Base-by-base conservation (phyloP, 2,329 filamentous ascomycete genomes). In the Claviceps lovelessii region DNA sequence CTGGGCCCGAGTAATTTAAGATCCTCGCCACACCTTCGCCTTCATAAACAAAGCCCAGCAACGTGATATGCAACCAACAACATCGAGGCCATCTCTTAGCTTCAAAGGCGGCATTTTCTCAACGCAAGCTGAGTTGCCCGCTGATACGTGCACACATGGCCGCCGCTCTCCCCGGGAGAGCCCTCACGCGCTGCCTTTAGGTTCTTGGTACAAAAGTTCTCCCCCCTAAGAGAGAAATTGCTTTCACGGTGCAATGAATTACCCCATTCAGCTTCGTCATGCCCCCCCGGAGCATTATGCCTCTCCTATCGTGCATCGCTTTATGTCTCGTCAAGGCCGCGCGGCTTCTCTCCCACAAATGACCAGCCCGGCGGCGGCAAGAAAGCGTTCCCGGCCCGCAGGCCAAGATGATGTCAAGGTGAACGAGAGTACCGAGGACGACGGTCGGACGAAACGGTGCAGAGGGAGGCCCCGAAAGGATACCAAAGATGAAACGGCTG, bases 381-480 rank as follows among this genome's bases (percentile, higher is more conserved):
- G 35, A 35, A 55, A 54, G 37, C 60, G 65, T n/a, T 46, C 60
- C 8, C 58, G 57, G 28, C 44, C 48, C 10, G 58, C 59, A 5
- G 63, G 61, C 8, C 51, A 53, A 19, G 37, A 49, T 1, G 47
- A 56, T 11, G 51, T 8, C 5, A 31, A 28, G 10, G 29, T 41
- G 33, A 49, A 54, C 29, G 66, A 66, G 1, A 62, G 63, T 17
- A 62, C 58, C 1, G 67, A 69, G 1, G 69, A 71, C 0, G 70
- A 75, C 0, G 70, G 72, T 2, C 73, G 74, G 52, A 75, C 73
- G 61, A 83, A 80, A 66, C 81, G 85, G 61, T 73, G 81, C 19
- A 76, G 88, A 64, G 88, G 88, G 8, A 77, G 88, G 54, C 88
- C 88, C 6, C 75, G 87, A 52, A 75, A 93, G 17, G 83, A 90